Evolutionary conservation across 225 moss, liverwort and hornwort genomes (phyloP).

Genomic region (Pseudisothecium myosuroides): DNA sequence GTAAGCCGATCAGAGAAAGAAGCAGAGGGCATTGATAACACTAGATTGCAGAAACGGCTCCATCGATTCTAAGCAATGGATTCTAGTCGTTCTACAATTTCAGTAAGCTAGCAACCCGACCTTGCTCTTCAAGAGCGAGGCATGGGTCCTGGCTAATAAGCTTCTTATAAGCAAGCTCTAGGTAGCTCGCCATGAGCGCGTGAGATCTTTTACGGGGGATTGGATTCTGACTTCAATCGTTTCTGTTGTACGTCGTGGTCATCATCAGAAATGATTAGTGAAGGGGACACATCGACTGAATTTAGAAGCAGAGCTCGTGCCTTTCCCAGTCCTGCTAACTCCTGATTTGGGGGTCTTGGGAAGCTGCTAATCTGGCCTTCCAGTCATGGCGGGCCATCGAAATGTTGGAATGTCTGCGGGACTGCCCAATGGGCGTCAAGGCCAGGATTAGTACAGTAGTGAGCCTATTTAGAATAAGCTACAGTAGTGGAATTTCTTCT

Average conservation of each 20-base stretch:
- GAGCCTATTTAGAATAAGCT: too few species aligned
- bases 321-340: neutral
- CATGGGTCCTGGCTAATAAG: neutral
- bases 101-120: neutral
- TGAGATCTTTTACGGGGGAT: neutral
- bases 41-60: neutral
- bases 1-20: neutral
- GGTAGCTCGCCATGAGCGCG: neutral
- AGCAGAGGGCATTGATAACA: neutral
- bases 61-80: too few species aligned
- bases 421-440: neutral
- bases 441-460: neutral
- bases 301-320: neutral
- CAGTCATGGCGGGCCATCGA: neutral
- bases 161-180: neutral
- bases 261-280: neutral
- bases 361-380: neutral
- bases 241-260: neutral
- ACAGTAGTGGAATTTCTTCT: neutral
- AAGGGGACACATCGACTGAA: neutral
- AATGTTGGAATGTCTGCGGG: neutral
- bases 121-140: neutral
- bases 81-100: neutral
- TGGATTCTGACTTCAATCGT: neutral
- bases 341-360: neutral